These are phyloP conservation scores for Magnaporthiopsis poae DNA, from an alignment of 2,329 filamentous ascomycete species.

Conservation along the genomic window DNA sequence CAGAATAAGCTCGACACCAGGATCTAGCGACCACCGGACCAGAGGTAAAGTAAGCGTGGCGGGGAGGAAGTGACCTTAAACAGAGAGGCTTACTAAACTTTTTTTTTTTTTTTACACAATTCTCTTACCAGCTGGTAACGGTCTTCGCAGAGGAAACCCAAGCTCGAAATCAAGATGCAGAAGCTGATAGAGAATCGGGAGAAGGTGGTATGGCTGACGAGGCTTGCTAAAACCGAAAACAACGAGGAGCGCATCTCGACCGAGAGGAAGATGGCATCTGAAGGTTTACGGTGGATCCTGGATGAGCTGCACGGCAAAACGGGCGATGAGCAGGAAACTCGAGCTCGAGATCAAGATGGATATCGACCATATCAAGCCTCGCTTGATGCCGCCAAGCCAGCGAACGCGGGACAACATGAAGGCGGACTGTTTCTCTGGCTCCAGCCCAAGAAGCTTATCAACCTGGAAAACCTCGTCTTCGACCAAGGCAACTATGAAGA, in stretches of 20 bases:
- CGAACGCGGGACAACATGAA: conserved; percentile 57
- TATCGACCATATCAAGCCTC: conserved; percentile 60
- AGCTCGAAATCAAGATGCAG: conserved; percentile 36
- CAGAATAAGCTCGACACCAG: no score
- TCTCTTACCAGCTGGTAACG: no score
- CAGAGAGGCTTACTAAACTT: no score
- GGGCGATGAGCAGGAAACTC: conserved; percentile 47
- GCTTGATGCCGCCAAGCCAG: conserved; percentile 41
- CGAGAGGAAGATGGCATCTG: conserved; percentile 83
- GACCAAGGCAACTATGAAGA: conserved; percentile 53
- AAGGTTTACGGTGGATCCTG: conserved; percentile 75
- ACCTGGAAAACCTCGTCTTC: conserved; percentile 90
- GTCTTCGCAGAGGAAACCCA: no score
- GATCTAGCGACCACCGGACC: no score
- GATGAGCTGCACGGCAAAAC: conserved; percentile 76
- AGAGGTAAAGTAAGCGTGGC: no score
- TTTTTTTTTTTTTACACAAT: no score
- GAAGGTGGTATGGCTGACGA: conserved; percentile 91
- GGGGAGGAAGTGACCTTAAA: no score
- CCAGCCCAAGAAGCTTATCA: conserved; percentile 77
- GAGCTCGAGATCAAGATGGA: conserved; percentile 93
- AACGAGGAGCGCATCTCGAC: conserved; percentile 65
- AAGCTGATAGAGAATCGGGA: conserved; percentile 86
- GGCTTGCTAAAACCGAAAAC: conserved; percentile 71
- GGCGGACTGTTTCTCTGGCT: conserved; percentile 69